These are phyloP conservation scores for Pholiota molesta DNA, from an alignment of 768 basidiomycete genomes.

Conservation along the genomic window DNA sequence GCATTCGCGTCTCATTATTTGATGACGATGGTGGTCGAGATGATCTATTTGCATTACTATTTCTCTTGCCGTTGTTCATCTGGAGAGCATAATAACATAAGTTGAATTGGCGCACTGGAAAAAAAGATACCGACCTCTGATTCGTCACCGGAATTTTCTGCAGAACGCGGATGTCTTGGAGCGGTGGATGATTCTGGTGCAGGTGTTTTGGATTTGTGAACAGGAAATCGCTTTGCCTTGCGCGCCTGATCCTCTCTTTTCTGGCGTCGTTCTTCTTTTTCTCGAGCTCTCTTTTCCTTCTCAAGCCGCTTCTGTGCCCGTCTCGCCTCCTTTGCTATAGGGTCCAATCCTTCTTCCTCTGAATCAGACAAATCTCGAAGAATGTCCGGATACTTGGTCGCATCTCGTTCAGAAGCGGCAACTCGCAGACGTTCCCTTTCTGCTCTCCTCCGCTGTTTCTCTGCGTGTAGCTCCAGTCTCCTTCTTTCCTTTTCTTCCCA, in stretches of 20 bases:
- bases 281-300: conserved; percentile 18
- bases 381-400: conserved; percentile 35
- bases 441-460: conserved; percentile 10
- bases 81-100: not conserved
- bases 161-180: not conserved
- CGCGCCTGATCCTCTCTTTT: conserved; percentile 13
- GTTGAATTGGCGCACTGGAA: not conserved
- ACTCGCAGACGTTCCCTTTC: not conserved
- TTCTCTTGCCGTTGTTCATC: not conserved
- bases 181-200: conserved; percentile 4
- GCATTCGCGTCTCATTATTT: not conserved
- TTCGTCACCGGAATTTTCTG: not conserved
- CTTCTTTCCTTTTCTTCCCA: conserved; percentile 20
- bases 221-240: conserved; percentile 26
- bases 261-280: conserved; percentile 14
- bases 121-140: not conserved
- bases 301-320: conserved; percentile 28
- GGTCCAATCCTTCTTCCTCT: conserved; percentile 43
- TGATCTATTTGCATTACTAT: not conserved
- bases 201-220: conserved; percentile 4
- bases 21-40: not conserved
- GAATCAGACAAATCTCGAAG: conserved; percentile 40
- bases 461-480: conserved; percentile 1
- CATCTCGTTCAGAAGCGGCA: conserved; percentile 2
- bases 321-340: conserved; percentile 35